Base-by-base conservation (phyloP, 108 stramenopile genomes). In the Fragilaria radians region DNA sequence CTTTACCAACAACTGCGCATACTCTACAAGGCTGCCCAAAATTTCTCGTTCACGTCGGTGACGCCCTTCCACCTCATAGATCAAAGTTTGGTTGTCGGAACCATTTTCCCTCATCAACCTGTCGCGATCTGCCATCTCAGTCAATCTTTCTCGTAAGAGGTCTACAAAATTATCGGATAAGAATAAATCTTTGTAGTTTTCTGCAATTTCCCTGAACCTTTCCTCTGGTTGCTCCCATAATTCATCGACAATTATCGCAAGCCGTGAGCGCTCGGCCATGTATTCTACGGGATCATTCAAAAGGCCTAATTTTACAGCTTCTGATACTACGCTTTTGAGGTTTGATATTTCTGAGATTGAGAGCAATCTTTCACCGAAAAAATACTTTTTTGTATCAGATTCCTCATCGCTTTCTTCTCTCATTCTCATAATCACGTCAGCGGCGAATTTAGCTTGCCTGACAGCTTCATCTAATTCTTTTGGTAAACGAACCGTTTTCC, bases 161-260 rank as follows among this genome's bases (percentile, higher is more conserved):
- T 61, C 48, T 2, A 83, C 72, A 59, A 93, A 82, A 48, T 85
- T 85, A 45, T 93, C 82, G 19, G 91, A 93, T 28, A 93, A 63
- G 21, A 93, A 49, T n/a, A 93, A 50, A 28, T 93, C 91, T 61
- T 87, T 93, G 66, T 82, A 93, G 51, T 76, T 83, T 32, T 72
- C 54, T 42, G 82, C 75, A 50, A 93, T 82, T 61, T 89, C 91
- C 45, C 67, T 67, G 23, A 80, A 62, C 17, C 91, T 76, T 48
- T 93, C 91, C 24, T 87, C 79, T n/a, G 87, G 87, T 66, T 93
- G 91, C 32, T 71, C 57, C 66, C 62, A 63, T 5, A 93, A 62
- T 60, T 93, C 91, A 52, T 89, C 72, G 28, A 93, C 23, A n/a
- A 93, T 14, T 56, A 93, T 74, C 61, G 86, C 75, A 1, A 93